Evolutionary conservation across 2,329 filamentous ascomycete genomes (phyloP), one percentile per base, ranked within the genome.

Genomic region (Hypoxylon rubiginosum): DNA sequence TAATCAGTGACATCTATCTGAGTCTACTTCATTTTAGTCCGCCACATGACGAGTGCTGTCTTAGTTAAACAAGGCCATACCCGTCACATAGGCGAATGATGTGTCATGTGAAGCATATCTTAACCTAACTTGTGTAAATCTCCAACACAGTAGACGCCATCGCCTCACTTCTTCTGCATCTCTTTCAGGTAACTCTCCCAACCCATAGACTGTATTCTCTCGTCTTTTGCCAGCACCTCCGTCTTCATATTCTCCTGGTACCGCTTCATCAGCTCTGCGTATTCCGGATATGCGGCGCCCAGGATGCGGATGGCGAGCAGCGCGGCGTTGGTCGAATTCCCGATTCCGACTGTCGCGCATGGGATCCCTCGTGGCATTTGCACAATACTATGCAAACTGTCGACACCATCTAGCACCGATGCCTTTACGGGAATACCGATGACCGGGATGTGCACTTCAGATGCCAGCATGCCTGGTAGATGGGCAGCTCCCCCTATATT

Each of bases 391-490:
- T 91, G 81, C 58, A 94, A 79, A 66, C 87, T 90, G 75, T 94
- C 92, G 65, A 90, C 81, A 2, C 91, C 91, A 73, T 93, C 92
- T 5, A 93, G 79, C 21, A 88, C 86, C 19, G 89, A 92, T 0
- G 90, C 91, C 80, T 91, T 92, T 26, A 94, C 90, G 0, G 92
- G 92, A 0, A 94, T 89, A 4, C 92, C 92, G 61, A 94, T 92
- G 2, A 94, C 91, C 0, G 92, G 92, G 15, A 94, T 79, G 2
- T 88, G 83, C 0, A 91, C 92, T 74, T 91, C 87, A 8, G 72
- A 73, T 2, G 73, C 61, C 15, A 74, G 61, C 72, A 75, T 93
- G n/a, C 91, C 91, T 0, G 91, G 91, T 0, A 93, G 80, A 71
- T 91, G 88, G 6, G 91, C 91, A 0, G 91, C 91, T 26, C 91